Conservation (phyloP, 768 basidiomycete genomes). For the Agrocybe praecox region DNA sequence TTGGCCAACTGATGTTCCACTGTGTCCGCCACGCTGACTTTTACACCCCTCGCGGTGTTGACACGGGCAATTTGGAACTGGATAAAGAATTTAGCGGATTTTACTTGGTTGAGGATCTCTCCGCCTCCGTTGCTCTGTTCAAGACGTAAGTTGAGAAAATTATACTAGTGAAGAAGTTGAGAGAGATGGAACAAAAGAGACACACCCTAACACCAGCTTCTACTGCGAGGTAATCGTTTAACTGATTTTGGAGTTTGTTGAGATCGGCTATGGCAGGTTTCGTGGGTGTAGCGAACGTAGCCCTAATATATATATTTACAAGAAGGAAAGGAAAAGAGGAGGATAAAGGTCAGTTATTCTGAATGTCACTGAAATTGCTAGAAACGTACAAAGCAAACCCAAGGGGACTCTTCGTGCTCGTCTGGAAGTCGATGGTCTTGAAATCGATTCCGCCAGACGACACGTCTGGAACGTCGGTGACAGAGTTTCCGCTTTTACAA, state of each 20-base stretch:
- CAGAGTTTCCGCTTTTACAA: conserved; percentile 8
- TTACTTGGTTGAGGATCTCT: conserved; percentile 6
- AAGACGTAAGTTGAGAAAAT: too few species aligned
- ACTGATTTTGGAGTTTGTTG: conserved; percentile 13
- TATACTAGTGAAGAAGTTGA: too few species aligned
- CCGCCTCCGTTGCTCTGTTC: conserved; percentile 5
- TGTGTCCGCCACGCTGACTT: conserved; percentile 9
- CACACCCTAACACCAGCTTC: conserved; percentile 14
- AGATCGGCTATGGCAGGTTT: conserved; percentile 13
- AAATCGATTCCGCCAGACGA: conserved; percentile 14
- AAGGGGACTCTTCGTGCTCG: conserved; percentile 13
- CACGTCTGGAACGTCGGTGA: conserved; percentile 13
- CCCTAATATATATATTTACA: too few species aligned
- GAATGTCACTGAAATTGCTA: not conserved
- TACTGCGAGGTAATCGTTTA: conserved; percentile 16
- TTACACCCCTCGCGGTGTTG: conserved; percentile 8
- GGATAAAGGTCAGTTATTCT: too few species aligned
- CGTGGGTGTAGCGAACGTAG: conserved; percentile 13
- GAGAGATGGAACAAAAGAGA: not conserved
- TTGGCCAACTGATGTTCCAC: conserved; percentile 16
- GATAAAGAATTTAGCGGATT: conserved; percentile 17
- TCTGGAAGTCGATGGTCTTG: conserved; percentile 17
- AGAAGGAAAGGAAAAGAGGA: too few species aligned
- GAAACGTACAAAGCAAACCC: conserved; percentile 13
- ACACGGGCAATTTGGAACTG: conserved; percentile 19